Percentiles rank a stretch among this genome's conserved stretches.
Evolutionary conservation across 2,329 filamentous ascomycete species (phyloP).

Genomic region (Cadophora sp.): DNA sequence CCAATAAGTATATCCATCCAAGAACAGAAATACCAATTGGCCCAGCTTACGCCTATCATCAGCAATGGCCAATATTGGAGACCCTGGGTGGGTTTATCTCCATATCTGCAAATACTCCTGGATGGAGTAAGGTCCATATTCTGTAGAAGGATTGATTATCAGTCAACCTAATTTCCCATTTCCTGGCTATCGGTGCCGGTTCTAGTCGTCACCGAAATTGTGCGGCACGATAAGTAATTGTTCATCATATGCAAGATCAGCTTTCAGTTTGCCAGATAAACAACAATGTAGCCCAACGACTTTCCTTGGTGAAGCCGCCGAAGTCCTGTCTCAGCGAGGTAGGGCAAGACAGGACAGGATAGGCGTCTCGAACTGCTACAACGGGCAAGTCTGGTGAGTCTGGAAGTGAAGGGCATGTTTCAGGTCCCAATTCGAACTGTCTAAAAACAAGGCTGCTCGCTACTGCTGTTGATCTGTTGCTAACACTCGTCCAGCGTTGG

Average conservation of each 20-base stretch:
- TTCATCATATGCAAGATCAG: slow-evolving; percentile 1
- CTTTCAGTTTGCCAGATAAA: not conserved
- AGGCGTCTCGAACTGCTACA: not conserved
- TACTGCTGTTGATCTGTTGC: not conserved
- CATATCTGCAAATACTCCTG: not conserved
- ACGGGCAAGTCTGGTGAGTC: not conserved
- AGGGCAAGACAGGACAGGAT: not conserved
- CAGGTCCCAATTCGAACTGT: not conserved
- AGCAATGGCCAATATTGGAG: not conserved
- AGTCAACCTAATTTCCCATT: slow-evolving; percentile 8
- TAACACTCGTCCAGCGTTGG: not conserved
- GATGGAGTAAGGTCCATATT: not conserved
- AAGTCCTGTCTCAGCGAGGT: not conserved
- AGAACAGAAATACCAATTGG: not conserved
- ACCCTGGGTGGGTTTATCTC: no score
- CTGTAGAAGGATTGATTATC: not conserved
- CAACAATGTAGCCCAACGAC: not conserved
- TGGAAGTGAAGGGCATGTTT: slow-evolving; percentile 11
- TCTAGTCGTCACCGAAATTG: not conserved
- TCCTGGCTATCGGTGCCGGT: slow-evolving; percentile 9
- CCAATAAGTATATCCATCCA: not conserved
- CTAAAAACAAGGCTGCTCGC: not conserved
- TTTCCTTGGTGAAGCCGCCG: not conserved
- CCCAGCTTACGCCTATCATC: slow-evolving; percentile 8
- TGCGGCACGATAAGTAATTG: slow-evolving; percentile 11